phyloP scores from a whole-genome alignment of 2,329 filamentous ascomycete species.

The Dactylonectria macrodidyma region DNA sequence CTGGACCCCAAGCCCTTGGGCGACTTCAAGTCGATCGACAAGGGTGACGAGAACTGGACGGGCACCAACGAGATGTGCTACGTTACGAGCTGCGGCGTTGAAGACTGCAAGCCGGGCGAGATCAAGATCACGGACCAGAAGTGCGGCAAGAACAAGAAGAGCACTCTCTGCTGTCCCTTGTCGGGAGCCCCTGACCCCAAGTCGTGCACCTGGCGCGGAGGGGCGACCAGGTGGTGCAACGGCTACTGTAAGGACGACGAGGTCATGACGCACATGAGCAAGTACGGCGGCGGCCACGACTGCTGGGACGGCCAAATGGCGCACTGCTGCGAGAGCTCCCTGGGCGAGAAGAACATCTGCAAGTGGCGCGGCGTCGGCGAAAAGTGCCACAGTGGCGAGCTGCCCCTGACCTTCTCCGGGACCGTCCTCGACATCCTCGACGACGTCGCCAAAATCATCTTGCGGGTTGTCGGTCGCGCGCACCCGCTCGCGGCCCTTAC shows the following conservation, averaged over 20 bases:
- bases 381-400: conserved; percentile 25
- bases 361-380: conserved; percentile 35
- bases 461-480: too few species aligned
- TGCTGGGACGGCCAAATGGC: conserved; percentile 49
- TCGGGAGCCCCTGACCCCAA: conserved; percentile 48
- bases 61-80: too few species aligned
- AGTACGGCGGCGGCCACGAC: conserved; percentile 45
- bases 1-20: conserved; percentile 24
- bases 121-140: neutral
- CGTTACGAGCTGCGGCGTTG: conserved; percentile 9
- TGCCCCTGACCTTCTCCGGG: too few species aligned
- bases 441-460: too few species aligned
- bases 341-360: conserved; percentile 21
- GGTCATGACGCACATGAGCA: conserved; percentile 47
- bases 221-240: too few species aligned
- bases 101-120: conserved; percentile 9
- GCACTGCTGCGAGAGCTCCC: conserved; percentile 47
- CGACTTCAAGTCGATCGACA: conserved; percentile 19
- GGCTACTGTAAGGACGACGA: conserved; percentile 50
- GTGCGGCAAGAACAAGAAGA: conserved; percentile 32
- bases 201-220: conserved; percentile 36
- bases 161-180: conserved; percentile 52
- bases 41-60: conserved; percentile 4
- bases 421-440: too few species aligned
- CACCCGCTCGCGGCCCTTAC: too few species aligned